Evolutionary conservation across 345 rosid species (phyloP).

Genomic region (Dovyalis caffra): DNA sequence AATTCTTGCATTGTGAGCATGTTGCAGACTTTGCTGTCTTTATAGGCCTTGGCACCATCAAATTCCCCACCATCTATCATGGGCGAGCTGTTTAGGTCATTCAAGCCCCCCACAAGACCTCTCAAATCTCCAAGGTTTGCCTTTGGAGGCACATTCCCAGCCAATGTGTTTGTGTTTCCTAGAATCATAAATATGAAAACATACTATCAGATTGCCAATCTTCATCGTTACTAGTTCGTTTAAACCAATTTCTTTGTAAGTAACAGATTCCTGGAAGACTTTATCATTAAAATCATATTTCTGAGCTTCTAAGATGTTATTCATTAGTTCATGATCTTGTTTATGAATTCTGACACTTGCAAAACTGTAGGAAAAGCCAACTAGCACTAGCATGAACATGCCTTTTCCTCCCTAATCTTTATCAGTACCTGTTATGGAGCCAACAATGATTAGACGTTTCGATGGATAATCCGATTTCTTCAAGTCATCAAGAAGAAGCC

Average conservation of each 20-base stretch:
- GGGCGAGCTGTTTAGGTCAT: conserved; percentile 65
- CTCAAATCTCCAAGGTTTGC: conserved; percentile 90
- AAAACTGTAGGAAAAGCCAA: neutral
- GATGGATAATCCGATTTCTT: conserved; percentile 74
- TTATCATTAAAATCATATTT: neutral
- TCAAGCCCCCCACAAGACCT: conserved; percentile 75
- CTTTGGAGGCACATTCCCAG: conserved; percentile 94
- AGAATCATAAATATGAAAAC: conserved; percentile 2
- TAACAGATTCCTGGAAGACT: neutral
- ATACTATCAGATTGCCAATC: neutral
- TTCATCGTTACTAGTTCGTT: neutral
- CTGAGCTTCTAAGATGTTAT: neutral
- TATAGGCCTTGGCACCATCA: conserved; percentile 97
- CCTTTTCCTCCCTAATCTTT: neutral
- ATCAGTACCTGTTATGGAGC: conserved; percentile 80
- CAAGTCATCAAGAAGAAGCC: conserved; percentile 76
- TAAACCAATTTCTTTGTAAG: neutral
- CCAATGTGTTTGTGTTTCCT: conserved; percentile 97
- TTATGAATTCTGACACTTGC: neutral
- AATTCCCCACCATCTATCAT: conserved; percentile 94
- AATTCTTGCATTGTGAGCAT: conserved; percentile 97
- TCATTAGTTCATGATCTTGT: neutral
- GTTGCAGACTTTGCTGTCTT: conserved; percentile 97
- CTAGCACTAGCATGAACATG: neutral
- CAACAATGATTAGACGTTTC: conserved; percentile 87